Evolutionary conservation across 2,329 filamentous ascomycete genomes (phyloP).

Genomic region (Madurella mycetomatis): DNA sequence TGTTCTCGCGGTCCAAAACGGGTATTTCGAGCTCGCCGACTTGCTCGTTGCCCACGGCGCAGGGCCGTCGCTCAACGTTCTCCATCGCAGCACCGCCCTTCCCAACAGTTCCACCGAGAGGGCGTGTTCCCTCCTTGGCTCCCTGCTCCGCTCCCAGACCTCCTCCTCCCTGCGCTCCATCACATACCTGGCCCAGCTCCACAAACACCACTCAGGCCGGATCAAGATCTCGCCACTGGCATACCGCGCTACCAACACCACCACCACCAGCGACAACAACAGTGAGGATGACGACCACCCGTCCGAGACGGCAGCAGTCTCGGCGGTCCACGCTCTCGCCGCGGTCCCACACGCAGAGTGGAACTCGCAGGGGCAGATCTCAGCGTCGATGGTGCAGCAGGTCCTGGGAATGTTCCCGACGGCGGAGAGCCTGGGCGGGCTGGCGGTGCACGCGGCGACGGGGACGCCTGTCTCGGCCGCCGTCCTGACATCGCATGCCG

Average conservation of each 20-base stretch:
- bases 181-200: conserved; percentile 7
- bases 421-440: not conserved
- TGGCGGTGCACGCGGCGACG: not conserved
- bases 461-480: not conserved
- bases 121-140: conserved; percentile 1
- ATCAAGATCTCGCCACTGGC: not conserved
- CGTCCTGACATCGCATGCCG: not conserved
- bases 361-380: conserved; percentile 13
- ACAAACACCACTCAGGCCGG: not conserved
- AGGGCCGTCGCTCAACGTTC: conserved; percentile 1
- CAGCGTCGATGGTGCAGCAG: conserved; percentile 9
- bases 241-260: not conserved
- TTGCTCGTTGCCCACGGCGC: conserved; percentile 9
- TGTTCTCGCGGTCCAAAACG: conserved; percentile 2
- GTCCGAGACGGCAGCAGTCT: not conserved
- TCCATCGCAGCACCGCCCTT: not conserved
- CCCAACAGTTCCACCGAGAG: not conserved
- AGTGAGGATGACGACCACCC: no score
- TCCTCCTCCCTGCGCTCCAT: conserved; percentile 7
- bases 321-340: conserved; percentile 7
- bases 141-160: conserved; percentile 6
- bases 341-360: not conserved
- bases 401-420: conserved; percentile 9
- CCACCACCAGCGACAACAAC: not conserved
- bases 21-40: conserved; percentile 13